Evolutionary conservation across 192 early-diverging fungal genomes (phyloP).

Genomic region (Paraglomus brasilianum): DNA sequence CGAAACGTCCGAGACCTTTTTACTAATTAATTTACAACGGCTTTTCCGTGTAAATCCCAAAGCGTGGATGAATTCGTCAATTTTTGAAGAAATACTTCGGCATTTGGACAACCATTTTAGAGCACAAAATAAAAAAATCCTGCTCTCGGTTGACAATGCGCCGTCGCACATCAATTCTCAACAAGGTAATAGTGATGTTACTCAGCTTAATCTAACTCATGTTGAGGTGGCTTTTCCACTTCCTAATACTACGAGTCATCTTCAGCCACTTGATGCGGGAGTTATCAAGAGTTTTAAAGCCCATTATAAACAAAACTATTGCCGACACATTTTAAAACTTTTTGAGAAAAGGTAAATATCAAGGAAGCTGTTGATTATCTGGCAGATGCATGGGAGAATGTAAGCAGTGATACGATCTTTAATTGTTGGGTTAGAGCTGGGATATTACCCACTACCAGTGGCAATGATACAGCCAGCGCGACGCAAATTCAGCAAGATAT

Average conservation of each 20-base stretch:
- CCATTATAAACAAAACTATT: too few relatives aligned
- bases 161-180: slow-evolving; percentile 1
- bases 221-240: slow-evolving; percentile 6
- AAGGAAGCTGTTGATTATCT: slow-evolving; percentile 10
- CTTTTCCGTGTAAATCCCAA: slow-evolving; percentile 10
- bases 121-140: slow-evolving; percentile 9
- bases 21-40: not conserved
- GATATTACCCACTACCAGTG: not conserved
- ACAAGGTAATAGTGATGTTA: not conserved
- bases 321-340: too few relatives aligned
- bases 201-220: slow-evolving; percentile 12
- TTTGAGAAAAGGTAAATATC: not conserved
- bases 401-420: not conserved
- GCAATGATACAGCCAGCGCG: not conserved
- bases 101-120: slow-evolving; percentile 5
- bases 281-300: slow-evolving; percentile 13
- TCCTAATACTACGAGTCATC: not conserved
- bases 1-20: not conserved
- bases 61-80: not conserved
- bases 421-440: slow-evolving; percentile 1
- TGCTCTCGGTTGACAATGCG: slow-evolving; percentile 6
- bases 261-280: slow-evolving; percentile 9
- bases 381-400: not conserved
- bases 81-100: not conserved
- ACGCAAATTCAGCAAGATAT: too few relatives aligned